Evolutionary conservation across 257 asterid species (phyloP).

Genomic region (Solanum bulbocastanum): DNA sequence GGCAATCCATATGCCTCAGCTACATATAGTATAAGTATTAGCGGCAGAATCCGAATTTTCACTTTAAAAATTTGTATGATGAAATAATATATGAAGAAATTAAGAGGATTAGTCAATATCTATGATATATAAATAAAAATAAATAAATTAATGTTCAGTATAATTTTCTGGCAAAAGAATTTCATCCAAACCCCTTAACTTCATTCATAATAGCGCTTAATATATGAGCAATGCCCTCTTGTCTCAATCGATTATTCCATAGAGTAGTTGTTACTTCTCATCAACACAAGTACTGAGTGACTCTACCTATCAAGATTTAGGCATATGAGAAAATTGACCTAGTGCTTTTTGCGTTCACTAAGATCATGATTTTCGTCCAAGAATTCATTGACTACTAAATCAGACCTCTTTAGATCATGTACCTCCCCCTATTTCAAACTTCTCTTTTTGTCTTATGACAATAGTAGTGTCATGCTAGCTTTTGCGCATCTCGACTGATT

Average conservation of each 20-base stretch:
- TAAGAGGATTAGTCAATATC: not conserved
- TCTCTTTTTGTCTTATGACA: not conserved
- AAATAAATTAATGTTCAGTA: not conserved
- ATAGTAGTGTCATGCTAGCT: not conserved
- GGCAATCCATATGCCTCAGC: constrained; percentile 85
- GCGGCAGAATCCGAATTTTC: not conserved
- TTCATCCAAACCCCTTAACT: not conserved
- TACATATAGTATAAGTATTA: not conserved
- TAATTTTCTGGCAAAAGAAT: not conserved
- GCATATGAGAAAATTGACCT: not conserved
- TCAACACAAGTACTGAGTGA: not conserved
- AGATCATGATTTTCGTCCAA: not conserved
- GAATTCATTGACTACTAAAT: not conserved
- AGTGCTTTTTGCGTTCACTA: not conserved
- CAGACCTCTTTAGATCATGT: not conserved
- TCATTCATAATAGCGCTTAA: not conserved
- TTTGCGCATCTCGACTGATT: not conserved
- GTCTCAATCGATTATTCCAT: not conserved
- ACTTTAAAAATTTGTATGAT: not conserved
- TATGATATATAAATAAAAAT: not conserved
- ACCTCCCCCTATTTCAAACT: not conserved
- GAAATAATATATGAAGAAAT: not conserved
- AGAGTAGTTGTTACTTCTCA: not conserved
- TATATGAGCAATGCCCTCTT: not conserved
- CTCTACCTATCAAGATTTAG: not conserved